phyloP scores from a whole-genome alignment of 176 grass and related monocot species.

The Calamus simplicifolius region DNA sequence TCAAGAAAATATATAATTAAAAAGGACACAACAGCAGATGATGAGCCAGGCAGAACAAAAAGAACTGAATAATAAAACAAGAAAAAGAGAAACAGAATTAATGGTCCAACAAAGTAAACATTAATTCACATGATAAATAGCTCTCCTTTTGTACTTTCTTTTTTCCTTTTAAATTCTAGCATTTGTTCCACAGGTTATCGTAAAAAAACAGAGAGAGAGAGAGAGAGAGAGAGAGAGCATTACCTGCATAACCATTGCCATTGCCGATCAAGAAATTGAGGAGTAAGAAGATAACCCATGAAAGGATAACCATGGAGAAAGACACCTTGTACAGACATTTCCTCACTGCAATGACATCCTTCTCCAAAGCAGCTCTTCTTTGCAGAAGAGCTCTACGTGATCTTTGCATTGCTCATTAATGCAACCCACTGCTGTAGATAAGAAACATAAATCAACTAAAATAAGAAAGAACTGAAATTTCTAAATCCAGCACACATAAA shows the following conservation, averaged over 20 bases:
- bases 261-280: constrained; percentile 67
- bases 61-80: too few species aligned
- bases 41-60: too few species aligned
- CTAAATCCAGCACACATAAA: too few species aligned
- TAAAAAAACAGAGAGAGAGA: too few species aligned
- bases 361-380: constrained; percentile 52
- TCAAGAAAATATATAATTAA: background rate
- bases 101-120: too few species aligned
- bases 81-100: too few species aligned
- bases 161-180: too few species aligned
- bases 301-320: constrained; percentile 49
- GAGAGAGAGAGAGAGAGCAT: background rate
- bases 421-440: constrained; percentile 16
- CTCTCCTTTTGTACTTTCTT: too few species aligned
- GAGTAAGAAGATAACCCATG: constrained; percentile 63
- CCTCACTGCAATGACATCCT: constrained; percentile 34
- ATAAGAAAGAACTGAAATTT: too few species aligned
- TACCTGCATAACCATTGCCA: constrained; percentile 67
- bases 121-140: too few species aligned
- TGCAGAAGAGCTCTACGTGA: constrained; percentile 57
- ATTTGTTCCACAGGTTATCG: too few species aligned
- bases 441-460: too few species aligned
- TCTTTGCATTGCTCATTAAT: constrained; percentile 71
- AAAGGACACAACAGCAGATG: background rate
- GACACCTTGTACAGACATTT: constrained; percentile 58